Percentiles rank a stretch among this genome's conserved stretches.
These are phyloP conservation scores for Zymoseptoria pseudotritici DNA, from an alignment of 2,329 filamentous ascomycete genomes.

Conservation along the genomic window DNA sequence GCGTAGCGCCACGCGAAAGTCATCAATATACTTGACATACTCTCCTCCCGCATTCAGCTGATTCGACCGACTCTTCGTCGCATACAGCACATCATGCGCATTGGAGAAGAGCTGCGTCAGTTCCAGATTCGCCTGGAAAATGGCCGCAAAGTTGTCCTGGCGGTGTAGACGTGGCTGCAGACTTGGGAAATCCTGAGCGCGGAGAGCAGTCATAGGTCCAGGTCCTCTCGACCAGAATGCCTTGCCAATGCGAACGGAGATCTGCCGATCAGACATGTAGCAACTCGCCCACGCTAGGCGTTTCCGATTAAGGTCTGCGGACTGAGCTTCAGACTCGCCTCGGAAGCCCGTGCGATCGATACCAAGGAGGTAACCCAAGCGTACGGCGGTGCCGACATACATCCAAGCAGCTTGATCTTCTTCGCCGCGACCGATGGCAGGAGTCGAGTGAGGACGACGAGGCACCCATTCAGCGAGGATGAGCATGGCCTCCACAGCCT, in stretches of 20 bases:
- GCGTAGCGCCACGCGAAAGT: constrained; percentile 26
- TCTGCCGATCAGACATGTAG: constrained; percentile 29
- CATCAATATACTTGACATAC: constrained; percentile 31
- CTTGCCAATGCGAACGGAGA: constrained; percentile 29
- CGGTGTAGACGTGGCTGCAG: constrained; percentile 19
- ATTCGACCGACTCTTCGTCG: constrained; percentile 26
- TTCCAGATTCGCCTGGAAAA: constrained; percentile 29
- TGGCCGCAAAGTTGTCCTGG: constrained; percentile 27
- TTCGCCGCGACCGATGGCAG: constrained; percentile 26
- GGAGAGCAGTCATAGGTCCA: constrained; percentile 28
- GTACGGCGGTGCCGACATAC: constrained; percentile 28
- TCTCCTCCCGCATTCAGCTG: constrained; percentile 29
- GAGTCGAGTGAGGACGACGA: constrained; percentile 20
- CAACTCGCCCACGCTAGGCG: constrained; percentile 29
- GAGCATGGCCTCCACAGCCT: constrained; percentile 29
- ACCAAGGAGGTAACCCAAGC: constrained; percentile 28
- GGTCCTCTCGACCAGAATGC: constrained; percentile 30
- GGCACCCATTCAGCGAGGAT: constrained; percentile 30
- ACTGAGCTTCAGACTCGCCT: constrained; percentile 21
- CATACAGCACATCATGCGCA: constrained; percentile 30
- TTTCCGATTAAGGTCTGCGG: constrained; percentile 26
- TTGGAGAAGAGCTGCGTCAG: constrained; percentile 30
- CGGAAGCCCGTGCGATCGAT: constrained; percentile 29
- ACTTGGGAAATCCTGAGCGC: constrained; percentile 27
- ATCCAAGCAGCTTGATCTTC: constrained; percentile 31